Base-by-base conservation (phyloP, 352 stramenopile genomes). In the Globisporangium lucens region DNA sequence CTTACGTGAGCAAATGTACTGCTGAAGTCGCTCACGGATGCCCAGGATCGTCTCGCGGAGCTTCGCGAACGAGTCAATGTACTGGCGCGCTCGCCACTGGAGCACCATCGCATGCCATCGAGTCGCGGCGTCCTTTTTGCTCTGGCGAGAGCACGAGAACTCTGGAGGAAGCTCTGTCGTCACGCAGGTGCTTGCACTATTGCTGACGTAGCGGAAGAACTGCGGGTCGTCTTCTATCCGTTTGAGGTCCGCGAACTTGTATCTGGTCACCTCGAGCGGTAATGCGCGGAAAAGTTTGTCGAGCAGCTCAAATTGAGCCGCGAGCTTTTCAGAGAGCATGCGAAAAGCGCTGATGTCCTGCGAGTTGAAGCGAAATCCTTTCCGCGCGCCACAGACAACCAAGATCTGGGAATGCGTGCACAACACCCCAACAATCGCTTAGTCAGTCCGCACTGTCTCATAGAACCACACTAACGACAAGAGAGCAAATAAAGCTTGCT, bases 311-410 rank as follows among this genome's bases (percentile, higher is more conserved):
- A 89, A 95, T 38, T 80, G 72, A 1, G 65, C 38, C n/a, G 74
- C 72, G 47, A 93, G 68, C 24, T 79, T 66, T 56, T 89, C 78
- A 2, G 83, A 79, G 55, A 85, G 77, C 24, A 71, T 47, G 10
- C 75, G 75, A 17, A 95, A 59, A n/a, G 70, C 62, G 24, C 84
- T 83, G 51, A 95, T 92, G 62, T 95, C 80, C 24, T 71, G 62
- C 29, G 84, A 93, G 46, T 77, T 87, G 68, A 93, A 95, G 22
- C 88, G 84, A 24, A 89, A 91, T 36, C 88, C 88, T 68, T 92
- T 92, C 6, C 85, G 75, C 35, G 84, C 88, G 0, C 87, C 84
- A 68, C 83, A 93, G 38, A 87, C 77, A 38, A 93, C 75, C 20
- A 95, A 49, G 60, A 95, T 80, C 87, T 95, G 63, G 13, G 17